Conservation (phyloP, 306 rosid species). For the Ormosia emarginata region DNA sequence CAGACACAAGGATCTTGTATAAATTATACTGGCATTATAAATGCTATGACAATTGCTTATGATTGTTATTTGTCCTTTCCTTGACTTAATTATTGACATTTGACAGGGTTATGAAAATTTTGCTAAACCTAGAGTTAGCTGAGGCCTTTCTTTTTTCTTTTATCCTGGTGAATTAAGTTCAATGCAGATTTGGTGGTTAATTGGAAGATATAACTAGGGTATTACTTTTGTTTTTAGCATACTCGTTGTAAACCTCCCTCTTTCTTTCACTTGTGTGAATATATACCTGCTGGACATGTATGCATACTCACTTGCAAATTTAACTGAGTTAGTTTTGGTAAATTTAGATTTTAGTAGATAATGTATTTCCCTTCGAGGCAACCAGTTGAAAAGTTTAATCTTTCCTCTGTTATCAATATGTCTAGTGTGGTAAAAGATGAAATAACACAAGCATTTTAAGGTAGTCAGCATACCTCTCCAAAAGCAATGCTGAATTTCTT, state of each 20-base stretch:
- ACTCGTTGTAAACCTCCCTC: neutral
- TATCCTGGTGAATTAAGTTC: neutral
- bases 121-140: neutral
- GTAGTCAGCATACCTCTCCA: conserved; percentile 80
- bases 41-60: neutral
- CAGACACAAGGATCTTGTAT: neutral
- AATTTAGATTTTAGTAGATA: neutral
- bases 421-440: neutral
- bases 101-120: neutral
- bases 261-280: neutral
- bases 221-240: neutral
- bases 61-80: neutral
- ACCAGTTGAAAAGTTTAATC: neutral
- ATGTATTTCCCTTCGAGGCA: neutral
- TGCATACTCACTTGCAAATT: neutral
- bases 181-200: neutral
- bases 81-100: neutral
- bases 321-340: neutral
- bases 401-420: conserved; percentile 1
- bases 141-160: neutral
- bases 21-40: neutral
- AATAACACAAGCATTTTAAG: conserved; percentile 11
- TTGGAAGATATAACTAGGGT: neutral
- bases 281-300: neutral
- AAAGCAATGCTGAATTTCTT: conserved; percentile 84